phyloP scores from a whole-genome alignment of 2,329 filamentous ascomycete species.

The Colletotrichum liaoningense region DNA sequence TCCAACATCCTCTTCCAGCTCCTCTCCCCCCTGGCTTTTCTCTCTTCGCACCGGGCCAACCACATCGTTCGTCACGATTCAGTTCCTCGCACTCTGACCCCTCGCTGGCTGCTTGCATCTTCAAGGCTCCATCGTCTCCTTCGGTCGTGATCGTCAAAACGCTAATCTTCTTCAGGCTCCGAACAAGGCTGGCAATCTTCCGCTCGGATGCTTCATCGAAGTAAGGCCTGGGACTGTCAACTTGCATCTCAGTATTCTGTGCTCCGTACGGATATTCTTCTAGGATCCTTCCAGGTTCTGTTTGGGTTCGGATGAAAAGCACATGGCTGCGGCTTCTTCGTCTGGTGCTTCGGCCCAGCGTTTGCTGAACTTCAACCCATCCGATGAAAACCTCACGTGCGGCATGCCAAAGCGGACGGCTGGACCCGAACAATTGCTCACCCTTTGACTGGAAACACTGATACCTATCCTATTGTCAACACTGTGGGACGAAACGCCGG shows the following conservation, averaged over 20 bases:
- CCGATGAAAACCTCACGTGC: not conserved
- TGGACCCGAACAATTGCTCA: not conserved
- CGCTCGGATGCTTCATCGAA: not conserved
- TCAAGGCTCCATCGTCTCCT: not conserved
- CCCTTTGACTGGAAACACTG: not conserved
- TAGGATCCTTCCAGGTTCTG: not conserved
- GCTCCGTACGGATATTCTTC: too few relatives aligned
- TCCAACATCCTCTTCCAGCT: not conserved
- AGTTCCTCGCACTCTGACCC: not conserved
- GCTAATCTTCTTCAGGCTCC: not conserved
- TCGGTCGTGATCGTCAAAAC: not conserved
- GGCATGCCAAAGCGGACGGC: slow-evolving; percentile 2
- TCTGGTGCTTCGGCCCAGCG: not conserved
- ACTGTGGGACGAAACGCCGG: not conserved
- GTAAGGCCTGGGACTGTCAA: not conserved
- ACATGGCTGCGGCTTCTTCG: not conserved
- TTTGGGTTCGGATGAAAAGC: slow-evolving; percentile 1
- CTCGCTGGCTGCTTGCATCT: not conserved
- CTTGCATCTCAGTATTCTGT: not conserved
- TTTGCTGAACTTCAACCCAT: not conserved
- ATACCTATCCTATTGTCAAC: not conserved
- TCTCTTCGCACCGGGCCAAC: slow-evolving; percentile 3
- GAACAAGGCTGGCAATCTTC: not conserved
- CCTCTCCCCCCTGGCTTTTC: not conserved
- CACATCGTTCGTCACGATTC: not conserved